Base-by-base conservation (phyloP, 1,284 basidiomycete species). In the Ustilago nuda region DNA sequence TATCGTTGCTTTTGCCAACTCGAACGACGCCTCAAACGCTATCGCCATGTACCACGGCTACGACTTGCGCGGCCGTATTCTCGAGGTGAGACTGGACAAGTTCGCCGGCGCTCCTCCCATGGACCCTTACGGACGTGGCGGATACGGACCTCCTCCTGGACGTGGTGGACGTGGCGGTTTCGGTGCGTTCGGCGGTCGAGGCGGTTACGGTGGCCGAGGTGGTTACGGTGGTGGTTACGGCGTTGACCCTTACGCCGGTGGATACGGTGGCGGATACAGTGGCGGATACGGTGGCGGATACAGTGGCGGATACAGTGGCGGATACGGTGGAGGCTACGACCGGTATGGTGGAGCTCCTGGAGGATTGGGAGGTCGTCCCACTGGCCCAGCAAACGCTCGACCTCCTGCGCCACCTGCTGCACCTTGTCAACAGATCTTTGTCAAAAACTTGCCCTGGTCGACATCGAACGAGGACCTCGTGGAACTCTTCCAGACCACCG, bases 401-500 rank as follows among this genome's bases (percentile, higher is more conserved):
- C 41, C 76, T 19, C 37, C 53, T 1, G 62, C 54, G 23, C 64
- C 77, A 27, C 77, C 80, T 8, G 88, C 92, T 1, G 92, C 95
- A 80, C 95, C 95, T 1, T 94, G 92, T 84, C 93, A 94, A 86
- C 96, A 99, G 88, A 98, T 99, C 84, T 93, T 95, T 90, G 95
- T 98, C 80, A 92, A 93, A 87, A 98, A 98, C 86, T 88, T 99
- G 19, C 96, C 96, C 0, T 98, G 95, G 94, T 98, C 95, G 17
- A 99, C 96, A 39, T 94, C 95, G n/a, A 97, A 98, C 86, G 95
- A 98, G 84, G 96, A 99, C 85, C 88, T 99, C 35, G 95, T 98
- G 30, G 96, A 99, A 87, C 88, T 99, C 36, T 99, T 99, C 83
- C 95, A 98, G 88, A 99, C 96, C 36, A 97, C 95, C 1, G 96